phyloP scores from a whole-genome alignment of 129 eudicot species.

The Flaveria brownii region DNA sequence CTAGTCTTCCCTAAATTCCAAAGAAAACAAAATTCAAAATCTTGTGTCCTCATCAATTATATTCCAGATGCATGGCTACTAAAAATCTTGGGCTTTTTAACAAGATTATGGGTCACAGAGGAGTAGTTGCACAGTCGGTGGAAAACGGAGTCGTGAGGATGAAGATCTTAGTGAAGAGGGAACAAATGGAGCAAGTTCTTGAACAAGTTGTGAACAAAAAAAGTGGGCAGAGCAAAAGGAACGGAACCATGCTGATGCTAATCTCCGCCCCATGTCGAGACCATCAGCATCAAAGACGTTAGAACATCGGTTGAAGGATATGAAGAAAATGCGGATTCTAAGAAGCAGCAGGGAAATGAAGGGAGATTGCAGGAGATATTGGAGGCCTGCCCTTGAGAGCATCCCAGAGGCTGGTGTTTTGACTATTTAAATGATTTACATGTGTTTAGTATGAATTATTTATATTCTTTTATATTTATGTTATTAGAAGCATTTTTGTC shows the following conservation, averaged over 20 bases:
- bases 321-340: slow-evolving; percentile 21
- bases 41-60: background rate
- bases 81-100: slow-evolving; percentile 4
- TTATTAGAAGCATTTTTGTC: too few species aligned
- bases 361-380: slow-evolving; percentile 12
- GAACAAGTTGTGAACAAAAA: slow-evolving; percentile 23
- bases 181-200: slow-evolving; percentile 32
- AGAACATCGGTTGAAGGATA: slow-evolving; percentile 27
- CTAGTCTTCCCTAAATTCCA: background rate
- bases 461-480: too few species aligned
- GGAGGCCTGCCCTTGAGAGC: slow-evolving; percentile 36
- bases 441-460: too few species aligned
- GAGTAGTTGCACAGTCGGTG: slow-evolving; percentile 24
- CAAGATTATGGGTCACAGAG: slow-evolving; percentile 8
- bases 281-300: slow-evolving; percentile 10
- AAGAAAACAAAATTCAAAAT: background rate
- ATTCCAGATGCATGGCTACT: slow-evolving; percentile 28
- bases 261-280: background rate
- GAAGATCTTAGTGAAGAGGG: slow-evolving; percentile 36
- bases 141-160: slow-evolving; percentile 32
- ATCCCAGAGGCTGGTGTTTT: slow-evolving; percentile 25
- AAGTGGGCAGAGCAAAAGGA: background rate
- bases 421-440: background rate
- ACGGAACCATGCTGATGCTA: background rate
- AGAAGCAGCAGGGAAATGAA: background rate